phyloP scores from a whole-genome alignment of 192 early-diverging fungal genomes.

The Funneliformis mosseae region DNA sequence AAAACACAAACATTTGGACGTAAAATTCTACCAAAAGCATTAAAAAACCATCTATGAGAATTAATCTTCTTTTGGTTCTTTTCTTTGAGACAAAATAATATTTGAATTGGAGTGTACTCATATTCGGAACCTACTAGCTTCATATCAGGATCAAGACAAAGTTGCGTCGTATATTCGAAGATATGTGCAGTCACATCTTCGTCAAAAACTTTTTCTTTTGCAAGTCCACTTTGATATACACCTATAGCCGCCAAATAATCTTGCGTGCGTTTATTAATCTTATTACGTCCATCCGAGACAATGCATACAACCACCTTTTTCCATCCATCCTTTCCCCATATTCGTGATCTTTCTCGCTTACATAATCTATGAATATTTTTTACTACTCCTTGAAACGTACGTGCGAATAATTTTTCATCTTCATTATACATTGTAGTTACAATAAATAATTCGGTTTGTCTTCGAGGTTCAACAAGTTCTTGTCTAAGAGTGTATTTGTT shows the following conservation, averaged over 20 bases:
- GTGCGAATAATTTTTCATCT: constrained; percentile 86
- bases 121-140: constrained; percentile 64
- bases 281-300: constrained; percentile 81
- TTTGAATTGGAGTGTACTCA: constrained; percentile 72
- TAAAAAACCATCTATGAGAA: constrained; percentile 75
- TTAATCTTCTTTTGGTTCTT: constrained; percentile 93
- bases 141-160: constrained; percentile 74
- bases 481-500: constrained; percentile 77
- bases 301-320: constrained; percentile 83
- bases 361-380: constrained; percentile 92
- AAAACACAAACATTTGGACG: constrained; percentile 66
- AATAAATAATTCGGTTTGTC: constrained; percentile 77
- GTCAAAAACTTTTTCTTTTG: constrained; percentile 63
- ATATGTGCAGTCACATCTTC: constrained; percentile 70
- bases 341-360: constrained; percentile 71
- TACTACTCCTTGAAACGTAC: constrained; percentile 83
- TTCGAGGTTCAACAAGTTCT: constrained; percentile 44
- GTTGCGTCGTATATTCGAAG: constrained; percentile 78
- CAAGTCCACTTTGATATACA: constrained; percentile 79
- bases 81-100: constrained; percentile 88
- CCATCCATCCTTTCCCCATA: constrained; percentile 78
- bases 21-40: constrained; percentile 62
- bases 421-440: constrained; percentile 87
- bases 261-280: constrained; percentile 69
- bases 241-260: constrained; percentile 78